Base-by-base conservation (phyloP, 2,329 filamentous ascomycete species). In the Coniochaeta prunicola region DNA sequence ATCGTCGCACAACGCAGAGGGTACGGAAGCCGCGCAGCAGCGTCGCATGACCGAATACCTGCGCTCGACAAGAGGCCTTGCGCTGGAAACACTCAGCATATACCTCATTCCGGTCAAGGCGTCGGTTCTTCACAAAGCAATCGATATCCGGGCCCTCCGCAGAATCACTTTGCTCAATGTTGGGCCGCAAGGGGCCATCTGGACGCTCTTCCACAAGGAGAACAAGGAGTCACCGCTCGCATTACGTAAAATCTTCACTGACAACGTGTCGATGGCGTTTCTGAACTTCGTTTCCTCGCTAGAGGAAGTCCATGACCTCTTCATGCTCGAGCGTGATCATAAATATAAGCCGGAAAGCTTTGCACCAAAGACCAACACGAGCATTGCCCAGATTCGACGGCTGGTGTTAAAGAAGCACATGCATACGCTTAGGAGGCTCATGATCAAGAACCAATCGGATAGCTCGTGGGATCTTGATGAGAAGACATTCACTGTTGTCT, bases 141-240 rank as follows among this genome's bases (percentile, higher is more conserved):
- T 88, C 36, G 83, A 88, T 63, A 65, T 88, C 3, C 74, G 73
- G n/a, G 73, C 74, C 4, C 73, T 89, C n/a, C 79, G 73, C 62
- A 77, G 76, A 53, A 73, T 89, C 19, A 85, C 83, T 1, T 73
- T 89, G 26, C 77, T 89, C 53, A 86, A 85, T 61, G 84, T 88
- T 19, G 86, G 86, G 1, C 74, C 80, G 5, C 86, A 89, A 67
- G 76, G 76, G 30, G 73, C 79, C 0, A 80, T 88, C 61, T 89
- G 86, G 86, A 73, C 75, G 1, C 69, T 81, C 58, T 70, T 88
- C 45, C 71, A 76, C 19, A 81, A 79, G 63, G 77, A 85, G 64
- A 84, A 86, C 66, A 76, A 76, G 56, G 64, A 73, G 1, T 70
- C 74, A 9, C 77, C 80, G 0, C 71, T 88, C 42, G 75, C 79